Percentiles rank a stretch among this genome's conserved stretches.
Evolutionary conservation across 1,139 yeast genomes (phyloP).

Genomic region (Debaryomyces robertsiae): DNA sequence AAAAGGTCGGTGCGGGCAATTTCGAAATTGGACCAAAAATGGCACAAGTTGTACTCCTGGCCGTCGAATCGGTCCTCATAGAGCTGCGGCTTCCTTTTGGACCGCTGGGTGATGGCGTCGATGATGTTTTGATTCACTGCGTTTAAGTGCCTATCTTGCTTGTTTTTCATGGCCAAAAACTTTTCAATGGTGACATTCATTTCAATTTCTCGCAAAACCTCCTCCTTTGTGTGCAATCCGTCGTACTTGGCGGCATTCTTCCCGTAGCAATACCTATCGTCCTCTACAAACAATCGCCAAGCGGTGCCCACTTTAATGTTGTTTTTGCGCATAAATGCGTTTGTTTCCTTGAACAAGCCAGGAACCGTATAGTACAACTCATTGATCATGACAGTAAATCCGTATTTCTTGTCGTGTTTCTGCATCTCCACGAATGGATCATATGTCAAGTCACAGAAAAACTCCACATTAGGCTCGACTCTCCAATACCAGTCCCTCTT

Average conservation of each 20-base stretch:
- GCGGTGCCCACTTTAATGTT: slow-evolving; percentile 53
- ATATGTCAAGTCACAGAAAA: slow-evolving; percentile 85
- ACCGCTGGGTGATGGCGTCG: slow-evolving; percentile 26
- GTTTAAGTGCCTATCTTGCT: slow-evolving; percentile 28
- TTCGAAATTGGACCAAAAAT: slow-evolving; percentile 94
- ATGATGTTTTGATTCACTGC: slow-evolving; percentile 31
- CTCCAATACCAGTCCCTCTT: slow-evolving; percentile 91
- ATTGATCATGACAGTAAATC: slow-evolving; percentile 74
- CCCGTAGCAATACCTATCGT: slow-evolving; percentile 30
- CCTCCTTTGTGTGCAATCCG: slow-evolving; percentile 18
- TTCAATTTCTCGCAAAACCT: slow-evolving; percentile 32
- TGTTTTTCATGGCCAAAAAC: slow-evolving; percentile 23
- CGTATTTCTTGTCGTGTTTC: slow-evolving; percentile 67
- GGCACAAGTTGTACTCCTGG: slow-evolving; percentile 77
- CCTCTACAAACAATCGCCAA: slow-evolving; percentile 57
- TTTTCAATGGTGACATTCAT: slow-evolving; percentile 28
- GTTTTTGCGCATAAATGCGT: slow-evolving; percentile 53
- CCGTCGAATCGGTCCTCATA: slow-evolving; percentile 59
- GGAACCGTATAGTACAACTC: slow-evolving; percentile 83
- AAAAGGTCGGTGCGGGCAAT: slow-evolving; percentile 81
- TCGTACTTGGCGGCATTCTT: slow-evolving; percentile 25
- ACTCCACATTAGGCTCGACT: slow-evolving; percentile 88
- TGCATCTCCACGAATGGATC: slow-evolving; percentile 89
- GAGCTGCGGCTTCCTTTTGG: slow-evolving; percentile 33
- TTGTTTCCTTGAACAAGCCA: slow-evolving; percentile 71